phyloP scores from a whole-genome alignment of 2,329 filamentous ascomycete species.

The Exophiala alcalophila region DNA sequence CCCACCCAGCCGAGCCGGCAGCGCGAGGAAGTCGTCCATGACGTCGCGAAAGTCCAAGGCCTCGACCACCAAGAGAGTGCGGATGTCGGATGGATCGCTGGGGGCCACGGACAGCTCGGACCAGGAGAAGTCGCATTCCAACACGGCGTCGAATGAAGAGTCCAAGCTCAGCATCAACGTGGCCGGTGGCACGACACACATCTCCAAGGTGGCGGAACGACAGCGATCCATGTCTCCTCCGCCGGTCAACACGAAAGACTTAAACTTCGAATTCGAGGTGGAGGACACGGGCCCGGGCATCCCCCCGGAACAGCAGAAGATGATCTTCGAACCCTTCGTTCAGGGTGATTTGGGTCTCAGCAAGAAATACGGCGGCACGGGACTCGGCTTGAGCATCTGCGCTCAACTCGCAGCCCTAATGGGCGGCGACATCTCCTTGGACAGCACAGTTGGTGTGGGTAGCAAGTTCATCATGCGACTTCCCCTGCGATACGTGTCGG shows the following conservation, averaged over 20 bases:
- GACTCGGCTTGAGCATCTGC: constrained; percentile 83
- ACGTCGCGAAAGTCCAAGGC: constrained; percentile 28
- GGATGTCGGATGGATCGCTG: constrained; percentile 30
- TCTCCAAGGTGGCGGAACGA: constrained; percentile 47
- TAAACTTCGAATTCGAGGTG: constrained; percentile 82
- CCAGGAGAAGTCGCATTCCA: constrained; percentile 18
- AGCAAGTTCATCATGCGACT: constrained; percentile 81
- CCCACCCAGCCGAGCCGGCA: constrained; percentile 22
- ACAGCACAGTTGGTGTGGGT: constrained; percentile 69
- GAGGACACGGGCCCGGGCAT: constrained; percentile 87
- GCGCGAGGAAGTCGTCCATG: constrained; percentile 39
- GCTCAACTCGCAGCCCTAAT: constrained; percentile 80
- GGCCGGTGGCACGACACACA: constrained; percentile 54
- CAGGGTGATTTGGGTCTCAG: constrained; percentile 87
- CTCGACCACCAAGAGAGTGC: constrained; percentile 27
- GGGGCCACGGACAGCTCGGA: constrained; percentile 17
- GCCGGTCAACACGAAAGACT: constrained; percentile 61
- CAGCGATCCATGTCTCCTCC: constrained; percentile 60
- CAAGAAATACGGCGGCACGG: constrained; percentile 87
- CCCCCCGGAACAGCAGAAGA: constrained; percentile 69
- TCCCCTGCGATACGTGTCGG: constrained; percentile 72
- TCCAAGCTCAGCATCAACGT: constrained; percentile 58
- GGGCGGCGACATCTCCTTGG: constrained; percentile 71
- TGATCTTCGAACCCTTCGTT: constrained; percentile 91
- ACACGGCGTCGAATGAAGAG: constrained; percentile 20